These are phyloP conservation scores for Rubia tinctorum DNA, from an alignment of 305 asterid genomes.

Conservation along the genomic window DNA sequence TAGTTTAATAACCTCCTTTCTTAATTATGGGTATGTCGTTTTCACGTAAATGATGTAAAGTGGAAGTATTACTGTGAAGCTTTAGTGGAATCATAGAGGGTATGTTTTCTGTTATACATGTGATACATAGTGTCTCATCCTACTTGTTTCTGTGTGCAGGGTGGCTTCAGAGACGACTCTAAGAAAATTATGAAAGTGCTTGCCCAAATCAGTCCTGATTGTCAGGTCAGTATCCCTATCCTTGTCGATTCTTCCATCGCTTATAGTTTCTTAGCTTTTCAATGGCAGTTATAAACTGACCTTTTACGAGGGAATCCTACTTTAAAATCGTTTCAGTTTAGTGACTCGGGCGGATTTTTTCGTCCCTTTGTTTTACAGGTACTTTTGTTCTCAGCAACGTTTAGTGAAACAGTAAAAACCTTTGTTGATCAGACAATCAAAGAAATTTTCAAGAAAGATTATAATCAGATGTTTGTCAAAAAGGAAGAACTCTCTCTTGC, in stretches of 20 bases:
- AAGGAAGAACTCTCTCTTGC: constrained; percentile 84
- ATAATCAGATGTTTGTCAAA: constrained; percentile 80
- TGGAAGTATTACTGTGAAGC: not conserved
- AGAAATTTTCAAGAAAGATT: constrained; percentile 60
- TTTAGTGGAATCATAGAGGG: not conserved
- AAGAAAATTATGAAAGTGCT: constrained; percentile 66
- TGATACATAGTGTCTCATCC: not conserved
- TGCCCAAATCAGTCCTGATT: constrained; percentile 39
- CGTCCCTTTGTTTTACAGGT: constrained; percentile 40
- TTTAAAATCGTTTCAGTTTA: not conserved
- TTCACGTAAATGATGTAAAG: not conserved
- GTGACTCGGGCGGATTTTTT: not conserved
- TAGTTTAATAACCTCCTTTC: not conserved
- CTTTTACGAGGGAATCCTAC: not conserved
- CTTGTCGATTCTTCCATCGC: not conserved
- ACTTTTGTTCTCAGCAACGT: constrained; percentile 91
- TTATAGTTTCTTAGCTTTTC: not conserved
- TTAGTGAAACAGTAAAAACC: constrained; percentile 62
- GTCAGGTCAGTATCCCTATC: constrained; percentile 63
- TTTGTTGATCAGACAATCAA: constrained; percentile 67
- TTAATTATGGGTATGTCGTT: not conserved
- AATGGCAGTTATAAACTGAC: not conserved
- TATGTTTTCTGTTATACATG: not conserved
- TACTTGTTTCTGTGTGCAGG: constrained; percentile 30
- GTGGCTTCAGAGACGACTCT: constrained; percentile 86